phyloP scores from a whole-genome alignment of 805 yeast species.

The Ogataea pilisensis region DNA sequence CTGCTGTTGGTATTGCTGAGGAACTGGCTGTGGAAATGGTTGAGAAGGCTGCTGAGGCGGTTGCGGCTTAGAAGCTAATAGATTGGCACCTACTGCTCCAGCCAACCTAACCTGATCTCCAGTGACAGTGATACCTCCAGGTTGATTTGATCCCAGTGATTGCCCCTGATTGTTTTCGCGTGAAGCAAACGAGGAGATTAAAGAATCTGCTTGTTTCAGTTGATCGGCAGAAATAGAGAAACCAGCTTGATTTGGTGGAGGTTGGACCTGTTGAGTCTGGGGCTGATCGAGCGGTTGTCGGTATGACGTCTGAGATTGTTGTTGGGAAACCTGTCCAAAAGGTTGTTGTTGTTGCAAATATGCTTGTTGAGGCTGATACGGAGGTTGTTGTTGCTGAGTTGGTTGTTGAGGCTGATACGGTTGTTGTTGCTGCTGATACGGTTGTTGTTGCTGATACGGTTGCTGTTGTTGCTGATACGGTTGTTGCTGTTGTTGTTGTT shows the following conservation, averaged over 20 bases:
- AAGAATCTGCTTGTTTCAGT: conserved; percentile 15
- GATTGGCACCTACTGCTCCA: conserved; percentile 9
- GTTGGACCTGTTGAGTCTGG: not conserved
- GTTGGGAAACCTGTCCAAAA: conserved; percentile 2
- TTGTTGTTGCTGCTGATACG: conserved; percentile 3
- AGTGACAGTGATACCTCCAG: conserved; percentile 7
- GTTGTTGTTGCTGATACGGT: conserved; percentile 4
- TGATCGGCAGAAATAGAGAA: conserved; percentile 12
- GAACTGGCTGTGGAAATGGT: conserved; percentile 1
- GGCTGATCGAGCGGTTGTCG: not conserved
- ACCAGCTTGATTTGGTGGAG: conserved; percentile 12
- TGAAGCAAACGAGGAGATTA: conserved; percentile 6
- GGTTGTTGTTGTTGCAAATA: not conserved
- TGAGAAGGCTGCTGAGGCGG: conserved; percentile 5
- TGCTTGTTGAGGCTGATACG: conserved; percentile 4
- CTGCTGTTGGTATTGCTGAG: not conserved
- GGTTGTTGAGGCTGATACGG: conserved; percentile 4
- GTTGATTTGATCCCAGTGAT: not conserved
- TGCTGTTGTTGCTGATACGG: conserved; percentile 4
- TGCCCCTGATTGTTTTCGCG: conserved; percentile 10
- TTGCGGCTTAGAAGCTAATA: conserved; percentile 4
- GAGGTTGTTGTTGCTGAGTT: conserved; percentile 2
- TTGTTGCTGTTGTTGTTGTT: not conserved
- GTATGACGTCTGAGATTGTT: not conserved
- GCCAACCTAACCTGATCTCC: conserved; percentile 12